Evolutionary conservation across 139 green algal genomes (phyloP).

Genomic region (Gonium pectorale): DNA sequence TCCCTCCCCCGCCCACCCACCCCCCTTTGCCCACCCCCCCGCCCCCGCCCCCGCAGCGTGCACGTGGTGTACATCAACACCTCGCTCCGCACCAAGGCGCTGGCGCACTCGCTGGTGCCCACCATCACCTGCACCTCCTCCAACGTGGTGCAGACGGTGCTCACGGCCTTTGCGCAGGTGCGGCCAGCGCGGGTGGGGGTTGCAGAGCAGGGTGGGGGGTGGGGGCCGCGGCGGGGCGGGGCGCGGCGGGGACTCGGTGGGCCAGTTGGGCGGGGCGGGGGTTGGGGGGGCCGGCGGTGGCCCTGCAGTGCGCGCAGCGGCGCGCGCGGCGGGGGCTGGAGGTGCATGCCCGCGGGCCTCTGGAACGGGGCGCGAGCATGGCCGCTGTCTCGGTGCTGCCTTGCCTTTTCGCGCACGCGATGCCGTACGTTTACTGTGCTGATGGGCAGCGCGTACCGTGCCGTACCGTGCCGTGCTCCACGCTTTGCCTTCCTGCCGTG

Average conservation of each 20-base stretch:
- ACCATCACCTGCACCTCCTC: slow-evolving; percentile 99
- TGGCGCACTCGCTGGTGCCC: slow-evolving; percentile 85
- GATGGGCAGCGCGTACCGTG: too few relatives aligned
- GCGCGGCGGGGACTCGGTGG: not conserved
- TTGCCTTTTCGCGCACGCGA: too few relatives aligned
- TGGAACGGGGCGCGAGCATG: too few relatives aligned
- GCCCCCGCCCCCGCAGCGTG: slow-evolving; percentile 68
- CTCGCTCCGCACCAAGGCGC: slow-evolving; percentile 92
- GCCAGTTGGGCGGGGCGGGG: too few relatives aligned
- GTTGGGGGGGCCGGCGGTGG: too few relatives aligned
- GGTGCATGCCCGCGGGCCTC: too few relatives aligned
- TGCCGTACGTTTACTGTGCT: too few relatives aligned
- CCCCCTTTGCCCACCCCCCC: not conserved
- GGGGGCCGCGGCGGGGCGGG: not conserved
- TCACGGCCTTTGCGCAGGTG: slow-evolving; percentile 91
- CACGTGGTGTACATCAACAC: slow-evolving; percentile 99
- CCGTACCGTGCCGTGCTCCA: too few relatives aligned
- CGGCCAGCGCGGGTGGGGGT: not conserved
- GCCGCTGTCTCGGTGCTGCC: too few relatives aligned
- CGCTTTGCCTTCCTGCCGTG: too few relatives aligned
- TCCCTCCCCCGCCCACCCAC: not conserved
- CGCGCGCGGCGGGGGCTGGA: too few relatives aligned
- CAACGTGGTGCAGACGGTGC: slow-evolving; percentile 98
- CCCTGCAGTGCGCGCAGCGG: too few relatives aligned
- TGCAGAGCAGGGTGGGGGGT: not conserved